These are phyloP conservation scores for Corchorus capsularis DNA, from an alignment of 345 rosid genomes.

Conservation along the genomic window DNA sequence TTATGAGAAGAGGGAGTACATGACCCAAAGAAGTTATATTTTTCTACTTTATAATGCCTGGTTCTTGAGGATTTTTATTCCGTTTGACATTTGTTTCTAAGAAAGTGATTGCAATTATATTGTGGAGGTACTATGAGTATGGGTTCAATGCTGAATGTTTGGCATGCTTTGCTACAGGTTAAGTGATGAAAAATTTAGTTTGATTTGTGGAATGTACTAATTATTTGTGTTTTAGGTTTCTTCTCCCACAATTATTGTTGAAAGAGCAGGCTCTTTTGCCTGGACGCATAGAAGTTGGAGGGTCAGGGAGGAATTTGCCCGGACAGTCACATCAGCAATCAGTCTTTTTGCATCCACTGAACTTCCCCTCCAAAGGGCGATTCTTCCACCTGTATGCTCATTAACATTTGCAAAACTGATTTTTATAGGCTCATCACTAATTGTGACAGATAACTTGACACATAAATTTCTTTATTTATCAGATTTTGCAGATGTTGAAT, in stretches of 20 bases:
- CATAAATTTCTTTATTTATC: slow-evolving; percentile 22
- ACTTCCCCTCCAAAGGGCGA: slow-evolving; percentile 95
- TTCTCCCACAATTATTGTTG: slow-evolving; percentile 94
- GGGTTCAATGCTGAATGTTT: neutral
- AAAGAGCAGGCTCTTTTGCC: slow-evolving; percentile 96
- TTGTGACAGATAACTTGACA: slow-evolving; percentile 5
- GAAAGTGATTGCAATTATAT: neutral
- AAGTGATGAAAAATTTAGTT: neutral
- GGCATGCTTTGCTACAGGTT: neutral
- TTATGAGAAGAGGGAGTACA: neutral
- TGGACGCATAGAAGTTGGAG: slow-evolving; percentile 99
- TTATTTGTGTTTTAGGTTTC: slow-evolving; percentile 65
- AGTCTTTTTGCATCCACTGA: slow-evolving; percentile 91
- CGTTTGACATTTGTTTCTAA: neutral
- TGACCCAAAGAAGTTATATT: neutral
- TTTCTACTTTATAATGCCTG: too few species aligned
- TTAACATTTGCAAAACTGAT: slow-evolving; percentile 7
- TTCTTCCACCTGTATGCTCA: slow-evolving; percentile 81
- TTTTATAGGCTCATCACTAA: slow-evolving; percentile 13
- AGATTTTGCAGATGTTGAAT: slow-evolving; percentile 94
- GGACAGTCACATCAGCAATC: slow-evolving; percentile 91
- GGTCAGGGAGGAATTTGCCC: slow-evolving; percentile 91
- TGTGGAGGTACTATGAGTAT: neutral
- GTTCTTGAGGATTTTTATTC: neutral
- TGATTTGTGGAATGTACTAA: neutral